Evolutionary conservation across 164 flowering plant species (phyloP), one percentile per base, ranked within the genome.

Genomic region (Brasenia schreberi): DNA sequence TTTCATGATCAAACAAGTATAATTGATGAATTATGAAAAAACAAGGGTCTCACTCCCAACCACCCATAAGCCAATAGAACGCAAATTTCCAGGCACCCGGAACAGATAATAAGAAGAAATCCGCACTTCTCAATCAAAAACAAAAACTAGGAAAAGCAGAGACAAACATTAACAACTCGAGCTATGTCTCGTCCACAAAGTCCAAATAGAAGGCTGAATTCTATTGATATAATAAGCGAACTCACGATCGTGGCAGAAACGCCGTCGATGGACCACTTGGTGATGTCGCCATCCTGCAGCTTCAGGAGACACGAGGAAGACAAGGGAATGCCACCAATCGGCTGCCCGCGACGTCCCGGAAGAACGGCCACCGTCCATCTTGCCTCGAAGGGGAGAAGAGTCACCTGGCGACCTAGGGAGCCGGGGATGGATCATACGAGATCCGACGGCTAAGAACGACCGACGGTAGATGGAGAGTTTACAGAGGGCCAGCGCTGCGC

Each of bases 221-320:
- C 49, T 7, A 19, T 27, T 5, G 12, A 5, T 19, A 56, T n/a
- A 63, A 14, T 63, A 43, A 4, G 19, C 18, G 66, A 33, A 72
- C 83, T 72, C 45, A 90, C 97, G 65, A 93, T 87, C 61, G 96
- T 96, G 64, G 90, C 94, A 53, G 98, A 83, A 43, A 81, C 71
- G 58, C 89, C 94, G 67, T 90, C 86, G 44, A 88, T 80, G 71
- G 72, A 87, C 98, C 97, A 90, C 70, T 73, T 61, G 65, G 98
- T 90, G 76, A 93, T 88, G 67, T 90, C 98, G 0, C 98, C 98
- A 67, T 81, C 81, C 75, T 80, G 82, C 68, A 93, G 81, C 73
- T 79, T 76, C 68, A 90, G 79, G 43, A 60, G 12, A 59, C 75
- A 71, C n/a, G 75, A 69, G 2, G 71, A 52, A 19, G 77, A 67